Percentiles rank a stretch among this genome's conserved stretches.
Conservation (phyloP, 2,329 filamentous ascomycete genomes). For the Aureobasidium leucospermi region DNA sequence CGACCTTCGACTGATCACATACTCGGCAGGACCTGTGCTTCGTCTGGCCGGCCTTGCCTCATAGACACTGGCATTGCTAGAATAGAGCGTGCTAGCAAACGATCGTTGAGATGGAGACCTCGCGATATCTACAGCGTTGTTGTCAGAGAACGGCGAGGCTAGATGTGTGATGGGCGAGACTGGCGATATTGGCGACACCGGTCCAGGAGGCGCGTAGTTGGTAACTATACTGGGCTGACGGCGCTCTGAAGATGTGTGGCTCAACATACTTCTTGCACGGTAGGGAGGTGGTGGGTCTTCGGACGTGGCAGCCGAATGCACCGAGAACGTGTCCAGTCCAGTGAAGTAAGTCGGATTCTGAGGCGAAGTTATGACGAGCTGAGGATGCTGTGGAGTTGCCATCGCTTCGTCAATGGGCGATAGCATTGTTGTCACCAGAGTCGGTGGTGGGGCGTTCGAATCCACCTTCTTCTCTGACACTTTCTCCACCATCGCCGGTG, state of each 20-base stretch:
- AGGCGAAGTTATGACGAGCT: neutral
- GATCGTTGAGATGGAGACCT: neutral
- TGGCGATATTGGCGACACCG: neutral
- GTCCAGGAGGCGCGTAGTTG: neutral
- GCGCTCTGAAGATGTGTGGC: neutral
- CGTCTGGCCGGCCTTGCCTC: conserved; percentile 10
- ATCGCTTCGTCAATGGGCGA: neutral
- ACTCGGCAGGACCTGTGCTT: conserved; percentile 6
- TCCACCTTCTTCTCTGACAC: neutral
- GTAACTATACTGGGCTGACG: neutral
- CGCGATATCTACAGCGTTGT: neutral
- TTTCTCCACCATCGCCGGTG: neutral
- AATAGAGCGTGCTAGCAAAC: conserved; percentile 11
- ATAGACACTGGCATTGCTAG: conserved; percentile 11
- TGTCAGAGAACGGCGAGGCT: conserved; percentile 5
- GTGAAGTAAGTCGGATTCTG: conserved; percentile 14
- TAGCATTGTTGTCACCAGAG: neutral
- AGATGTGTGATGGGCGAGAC: neutral
- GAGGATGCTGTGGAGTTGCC: neutral
- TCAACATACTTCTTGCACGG: conserved; percentile 3
- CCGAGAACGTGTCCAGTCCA: conserved; percentile 10
- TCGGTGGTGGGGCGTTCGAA: neutral
- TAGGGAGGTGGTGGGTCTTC: conserved; percentile 15
- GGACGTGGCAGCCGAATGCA: neutral
- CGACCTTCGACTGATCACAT: neutral